phyloP scores from a whole-genome alignment of 2,329 filamentous ascomycete genomes.

The Penicillium oxalicum region DNA sequence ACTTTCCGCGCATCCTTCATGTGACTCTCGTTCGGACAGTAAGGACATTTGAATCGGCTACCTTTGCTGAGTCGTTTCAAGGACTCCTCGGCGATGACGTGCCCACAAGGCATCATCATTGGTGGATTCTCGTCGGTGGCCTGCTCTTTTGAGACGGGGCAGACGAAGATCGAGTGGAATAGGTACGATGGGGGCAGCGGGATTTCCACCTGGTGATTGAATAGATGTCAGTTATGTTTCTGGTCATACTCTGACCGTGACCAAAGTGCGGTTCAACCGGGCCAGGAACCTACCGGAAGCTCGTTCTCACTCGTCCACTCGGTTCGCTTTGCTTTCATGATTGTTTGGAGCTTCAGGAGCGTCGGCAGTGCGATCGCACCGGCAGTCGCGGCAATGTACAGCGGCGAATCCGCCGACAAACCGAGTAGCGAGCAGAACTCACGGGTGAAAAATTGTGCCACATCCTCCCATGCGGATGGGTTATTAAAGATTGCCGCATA shows the following conservation, averaged over 20 bases:
- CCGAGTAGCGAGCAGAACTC: constrained; percentile 93
- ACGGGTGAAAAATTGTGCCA: constrained; percentile 78
- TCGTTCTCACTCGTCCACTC: constrained; percentile 94
- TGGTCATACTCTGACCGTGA: too few species aligned
- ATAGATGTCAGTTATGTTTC: constrained; percentile 5
- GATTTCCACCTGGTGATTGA: constrained; percentile 51
- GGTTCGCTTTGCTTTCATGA: constrained; percentile 82
- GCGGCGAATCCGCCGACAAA: constrained; percentile 81
- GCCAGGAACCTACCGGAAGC: constrained; percentile 61
- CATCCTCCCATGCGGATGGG: constrained; percentile 70
- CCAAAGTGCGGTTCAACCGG: too few species aligned
- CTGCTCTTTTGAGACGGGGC: constrained; percentile 94
- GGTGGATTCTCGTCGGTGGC: constrained; percentile 88
- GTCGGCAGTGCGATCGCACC: constrained; percentile 87
- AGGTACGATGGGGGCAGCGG: constrained; percentile 58
- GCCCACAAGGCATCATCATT: constrained; percentile 94
- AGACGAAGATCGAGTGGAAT: constrained; percentile 97
- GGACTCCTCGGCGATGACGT: constrained; percentile 83
- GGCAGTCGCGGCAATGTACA: constrained; percentile 88
- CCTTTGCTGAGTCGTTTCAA: constrained; percentile 74
- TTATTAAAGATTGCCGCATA: constrained; percentile 76
- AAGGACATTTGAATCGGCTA: constrained; percentile 85
- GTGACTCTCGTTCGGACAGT: constrained; percentile 80
- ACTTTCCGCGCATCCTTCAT: constrained; percentile 70
- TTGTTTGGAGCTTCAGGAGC: constrained; percentile 78